Conservation (phyloP, 2,329 filamentous ascomycete genomes). For the Capronia coronata region DNA sequence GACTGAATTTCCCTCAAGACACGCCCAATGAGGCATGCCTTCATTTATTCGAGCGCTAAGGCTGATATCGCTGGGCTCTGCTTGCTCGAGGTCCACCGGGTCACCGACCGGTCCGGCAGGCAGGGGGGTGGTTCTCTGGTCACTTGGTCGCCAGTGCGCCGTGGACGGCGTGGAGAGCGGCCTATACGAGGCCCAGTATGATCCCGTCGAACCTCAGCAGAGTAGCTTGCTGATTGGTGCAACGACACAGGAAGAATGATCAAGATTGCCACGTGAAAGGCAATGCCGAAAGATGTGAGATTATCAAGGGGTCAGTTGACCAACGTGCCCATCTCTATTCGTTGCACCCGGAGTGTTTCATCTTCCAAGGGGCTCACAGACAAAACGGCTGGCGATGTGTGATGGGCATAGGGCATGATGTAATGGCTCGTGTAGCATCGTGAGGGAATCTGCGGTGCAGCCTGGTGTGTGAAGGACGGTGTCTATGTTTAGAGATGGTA, state of each 20-base stretch:
- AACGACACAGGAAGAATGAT: background rate
- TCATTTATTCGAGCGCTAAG: too few species aligned
- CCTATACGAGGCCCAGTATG: background rate
- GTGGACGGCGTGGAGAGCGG: background rate
- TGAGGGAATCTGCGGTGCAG: constrained; percentile 13
- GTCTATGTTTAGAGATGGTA: background rate
- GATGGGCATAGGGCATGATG: constrained; percentile 13
- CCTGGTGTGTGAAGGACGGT: background rate
- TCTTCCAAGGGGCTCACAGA: constrained; percentile 7
- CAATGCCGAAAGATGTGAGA: constrained; percentile 1
- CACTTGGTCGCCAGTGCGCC: too few species aligned
- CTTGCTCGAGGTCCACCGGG: background rate
- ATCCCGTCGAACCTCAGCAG: background rate
- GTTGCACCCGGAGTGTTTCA: constrained; percentile 22
- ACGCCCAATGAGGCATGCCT: too few species aligned
- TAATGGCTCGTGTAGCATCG: constrained; percentile 11
- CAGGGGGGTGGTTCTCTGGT: too few species aligned
- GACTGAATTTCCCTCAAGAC: too few species aligned
- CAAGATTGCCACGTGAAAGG: background rate
- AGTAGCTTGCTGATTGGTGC: background rate
- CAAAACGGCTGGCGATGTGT: constrained; percentile 12
- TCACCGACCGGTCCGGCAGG: background rate
- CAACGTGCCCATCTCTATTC: constrained; percentile 9
- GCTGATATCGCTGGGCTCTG: background rate
- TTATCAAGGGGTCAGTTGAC: constrained; percentile 20